phyloP scores from a whole-genome alignment of 345 rosid genomes.

The Aquilaria sinensis region DNA sequence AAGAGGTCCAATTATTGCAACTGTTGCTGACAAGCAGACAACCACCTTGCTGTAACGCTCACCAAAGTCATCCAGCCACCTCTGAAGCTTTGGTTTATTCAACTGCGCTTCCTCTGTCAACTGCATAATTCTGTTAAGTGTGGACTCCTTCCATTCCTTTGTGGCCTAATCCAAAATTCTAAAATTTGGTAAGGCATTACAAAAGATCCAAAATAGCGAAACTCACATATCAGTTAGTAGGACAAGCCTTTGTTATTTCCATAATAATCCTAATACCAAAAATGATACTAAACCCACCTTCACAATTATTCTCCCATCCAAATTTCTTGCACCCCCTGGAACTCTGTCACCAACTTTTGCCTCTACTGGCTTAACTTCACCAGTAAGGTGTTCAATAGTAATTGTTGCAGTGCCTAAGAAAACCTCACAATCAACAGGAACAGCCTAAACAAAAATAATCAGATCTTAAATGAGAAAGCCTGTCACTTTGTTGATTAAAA shows the following conservation, averaged over 20 bases:
- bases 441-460: constrained; percentile 42
- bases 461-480: not conserved
- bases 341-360: constrained; percentile 80
- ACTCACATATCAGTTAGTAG: too few relatives aligned
- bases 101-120: constrained; percentile 91
- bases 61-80: constrained; percentile 98
- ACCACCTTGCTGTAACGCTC: constrained; percentile 91
- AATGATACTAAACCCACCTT: constrained; percentile 44
- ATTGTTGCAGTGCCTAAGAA: constrained; percentile 88
- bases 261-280: not conserved
- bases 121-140: constrained; percentile 82
- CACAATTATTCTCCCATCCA: constrained; percentile 94
- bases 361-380: constrained; percentile 91
- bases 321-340: constrained; percentile 95
- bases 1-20: constrained; percentile 80
- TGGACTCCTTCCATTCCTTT: constrained; percentile 89
- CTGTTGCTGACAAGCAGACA: constrained; percentile 63
- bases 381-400: constrained; percentile 93
- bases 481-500: too few relatives aligned
- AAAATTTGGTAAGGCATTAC: constrained; percentile 5
- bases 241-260: not conserved
- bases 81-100: constrained; percentile 87
- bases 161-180: constrained; percentile 44
- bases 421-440: constrained; percentile 93
- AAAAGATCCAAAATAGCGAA: constrained; percentile 6